Percentiles rank a stretch among this genome's conserved stretches.
These are phyloP conservation scores for Podospora anserina DNA, from an alignment of 495 filamentous ascomycete species.

Conservation along the genomic window DNA sequence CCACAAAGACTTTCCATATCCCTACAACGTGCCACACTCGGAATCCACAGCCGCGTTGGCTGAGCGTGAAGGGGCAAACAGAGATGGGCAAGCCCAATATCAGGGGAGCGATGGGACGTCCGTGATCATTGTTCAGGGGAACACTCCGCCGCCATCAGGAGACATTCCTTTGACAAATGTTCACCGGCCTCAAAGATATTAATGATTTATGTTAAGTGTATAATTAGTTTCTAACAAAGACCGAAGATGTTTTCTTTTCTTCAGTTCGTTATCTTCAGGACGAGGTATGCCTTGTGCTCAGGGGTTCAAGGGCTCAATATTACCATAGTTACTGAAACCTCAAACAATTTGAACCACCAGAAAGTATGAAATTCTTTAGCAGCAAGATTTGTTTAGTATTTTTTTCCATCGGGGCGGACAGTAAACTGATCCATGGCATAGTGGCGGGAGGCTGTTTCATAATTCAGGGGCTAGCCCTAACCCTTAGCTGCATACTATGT, in stretches of 20 bases:
- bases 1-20: not conserved
- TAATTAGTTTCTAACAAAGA: not conserved
- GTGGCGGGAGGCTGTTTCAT: no score
- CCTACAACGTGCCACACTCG: not conserved
- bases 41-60: not conserved
- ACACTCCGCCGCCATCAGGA: not conserved
- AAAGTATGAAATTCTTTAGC: no score
- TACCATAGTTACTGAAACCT: not conserved
- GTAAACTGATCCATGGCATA: no score
- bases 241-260: not conserved
- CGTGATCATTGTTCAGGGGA: not conserved
- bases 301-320: not conserved
- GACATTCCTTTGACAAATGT: not conserved
- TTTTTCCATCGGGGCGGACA: no score
- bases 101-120: not conserved
- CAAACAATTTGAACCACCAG: not conserved
- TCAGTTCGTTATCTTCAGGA: not conserved
- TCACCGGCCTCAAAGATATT: not conserved
- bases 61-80: not conserved
- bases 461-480: not conserved
- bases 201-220: not conserved
- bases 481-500: not conserved
- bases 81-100: not conserved
- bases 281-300: not conserved
- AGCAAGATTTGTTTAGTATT: no score